These are phyloP conservation scores for Clarireedia homoeocarpa DNA, from an alignment of 2,329 filamentous ascomycete species.

Conservation along the genomic window DNA sequence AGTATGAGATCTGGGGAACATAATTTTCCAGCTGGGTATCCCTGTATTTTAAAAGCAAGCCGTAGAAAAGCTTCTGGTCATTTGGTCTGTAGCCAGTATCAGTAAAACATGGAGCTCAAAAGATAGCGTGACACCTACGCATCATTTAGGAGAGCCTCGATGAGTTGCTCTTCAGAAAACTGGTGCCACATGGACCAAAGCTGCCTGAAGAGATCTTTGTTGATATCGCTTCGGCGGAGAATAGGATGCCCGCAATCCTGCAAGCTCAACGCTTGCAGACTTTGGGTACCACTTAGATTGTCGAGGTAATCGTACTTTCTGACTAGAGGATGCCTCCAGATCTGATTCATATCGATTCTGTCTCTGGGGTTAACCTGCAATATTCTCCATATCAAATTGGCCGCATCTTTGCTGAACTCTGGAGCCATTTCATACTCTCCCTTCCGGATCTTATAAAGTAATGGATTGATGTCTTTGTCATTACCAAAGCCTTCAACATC, in stretches of 20 bases:
- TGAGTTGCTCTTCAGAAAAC: conserved; percentile 63
- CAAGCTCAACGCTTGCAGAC: conserved; percentile 46
- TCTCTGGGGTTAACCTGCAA: conserved; percentile 69
- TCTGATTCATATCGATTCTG: conserved; percentile 70
- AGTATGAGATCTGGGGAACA: conserved; percentile 70
- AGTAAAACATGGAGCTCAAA: not conserved
- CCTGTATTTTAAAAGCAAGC: conserved; percentile 71
- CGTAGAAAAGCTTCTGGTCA: conserved; percentile 91
- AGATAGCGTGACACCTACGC: conserved; percentile 42
- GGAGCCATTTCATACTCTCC: conserved; percentile 54
- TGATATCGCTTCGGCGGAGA: conserved; percentile 58
- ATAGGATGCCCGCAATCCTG: conserved; percentile 55
- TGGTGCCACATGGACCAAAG: conserved; percentile 89
- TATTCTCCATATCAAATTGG: conserved; percentile 72
- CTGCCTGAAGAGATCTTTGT: conserved; percentile 75
- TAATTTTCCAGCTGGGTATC: conserved; percentile 85
- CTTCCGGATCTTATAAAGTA: conserved; percentile 54
- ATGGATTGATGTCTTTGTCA: conserved; percentile 38
- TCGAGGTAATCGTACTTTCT: conserved; percentile 75
- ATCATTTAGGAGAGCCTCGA: conserved; percentile 56
- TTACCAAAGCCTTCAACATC: conserved; percentile 36
- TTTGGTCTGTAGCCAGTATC: conserved; percentile 51
- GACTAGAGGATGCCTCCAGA: conserved; percentile 84
- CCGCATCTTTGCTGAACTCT: conserved; percentile 58
- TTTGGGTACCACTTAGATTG: conserved; percentile 35